Base-by-base conservation (phyloP, 1,284 basidiomycete genomes). In the Hortiboletus rubellus region DNA sequence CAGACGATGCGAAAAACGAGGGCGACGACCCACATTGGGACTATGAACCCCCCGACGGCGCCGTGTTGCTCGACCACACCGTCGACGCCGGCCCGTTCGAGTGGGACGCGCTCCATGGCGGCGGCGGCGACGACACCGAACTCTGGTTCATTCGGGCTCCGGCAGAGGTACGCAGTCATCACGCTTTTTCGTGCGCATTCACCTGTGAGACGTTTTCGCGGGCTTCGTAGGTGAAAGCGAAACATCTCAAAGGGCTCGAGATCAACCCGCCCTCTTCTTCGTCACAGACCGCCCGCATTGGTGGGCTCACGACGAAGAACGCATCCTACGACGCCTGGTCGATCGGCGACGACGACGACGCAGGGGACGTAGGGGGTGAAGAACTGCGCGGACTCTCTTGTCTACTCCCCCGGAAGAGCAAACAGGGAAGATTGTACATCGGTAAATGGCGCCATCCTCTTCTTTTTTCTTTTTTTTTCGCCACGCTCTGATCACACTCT, bases 61-160 rank as follows among this genome's bases (percentile, higher is more conserved):
- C 77, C n/a, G 70, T 73, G 12, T 68, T 79, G 11, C 65, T 83
- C 17, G 76, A 80, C 51, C 71, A 78, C 57, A 7, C 50, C 34
- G 43, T 70, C 57, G 72, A 76, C 27, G 69, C 68, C 0, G 82
- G 79, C 2, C 76, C 78, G 3, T 87, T 89, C 60, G 88, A 89
- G 62, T 91, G 86, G 83, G 85, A 87, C 57, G 68, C 76, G 5
- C 22, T 22, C 22, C 22, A 22, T 22, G 60, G 91, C 6, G 77
- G 82, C n/a, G 69, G 80, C 17, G 78, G 87, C 54, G 77, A 82
- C 0, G 79, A 87, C 58, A 65, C 82, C 4, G 89, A 91, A 64
- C 61, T 91, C 6, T 90, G 87, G 82, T 72, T 90, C 12, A 77
- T 91, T 24, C 80, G 89, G 10, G 80, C 84, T 15, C 89, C 89